Evolutionary conservation across 768 basidiomycete species (phyloP), one percentile per base, ranked within the genome.

Genomic region (Suillus subaureus): DNA sequence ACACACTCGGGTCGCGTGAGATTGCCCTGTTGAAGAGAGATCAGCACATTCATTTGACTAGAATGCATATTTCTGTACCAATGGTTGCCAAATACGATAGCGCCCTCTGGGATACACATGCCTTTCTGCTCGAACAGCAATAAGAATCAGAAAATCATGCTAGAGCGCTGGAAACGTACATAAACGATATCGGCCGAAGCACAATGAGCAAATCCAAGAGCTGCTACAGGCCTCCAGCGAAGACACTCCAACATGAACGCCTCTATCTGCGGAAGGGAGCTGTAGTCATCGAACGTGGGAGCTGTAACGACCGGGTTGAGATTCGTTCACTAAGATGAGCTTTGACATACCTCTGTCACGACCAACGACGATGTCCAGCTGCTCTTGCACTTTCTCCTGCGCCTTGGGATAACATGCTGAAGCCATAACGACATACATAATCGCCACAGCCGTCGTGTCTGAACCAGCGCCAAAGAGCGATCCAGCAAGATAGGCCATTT

Each of bases 381-480:
- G 85, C 37, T 82, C 79, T 62, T 87, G 87, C 1, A 88, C 83
- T 28, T 71, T 71, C 4, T 65, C 70, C 58, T 89, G 87, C 0
- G 85, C 80, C n/a, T 82, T 80, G 2, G 87, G 87, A 66, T 85
- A 82, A 64, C 80, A 80, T 0, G 85, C 85, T 0, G 87, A 82
- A 21, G 87, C 87, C 79, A 89, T 81, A 18, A 89, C 75, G 3
- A 79, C 71, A 45, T 86, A 76, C 68, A 83, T 84, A 65, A 89
- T 85, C 0, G 83, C 87, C 13, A 85, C 83, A 6, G 87, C 84
- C 9, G 86, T 89, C 69, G 88, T 89, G 69, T 89, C 88, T 0
- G 85, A 83, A 21, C 88, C 88, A 40, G 88, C 88, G 33, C 88
- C 89, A 66, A 87, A 90, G 74, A 90, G 84, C 45, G 82, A 81